These are phyloP conservation scores for Phoenix dactylifera DNA, from an alignment of 176 grass and related monocot genomes.

Conservation along the genomic window DNA sequence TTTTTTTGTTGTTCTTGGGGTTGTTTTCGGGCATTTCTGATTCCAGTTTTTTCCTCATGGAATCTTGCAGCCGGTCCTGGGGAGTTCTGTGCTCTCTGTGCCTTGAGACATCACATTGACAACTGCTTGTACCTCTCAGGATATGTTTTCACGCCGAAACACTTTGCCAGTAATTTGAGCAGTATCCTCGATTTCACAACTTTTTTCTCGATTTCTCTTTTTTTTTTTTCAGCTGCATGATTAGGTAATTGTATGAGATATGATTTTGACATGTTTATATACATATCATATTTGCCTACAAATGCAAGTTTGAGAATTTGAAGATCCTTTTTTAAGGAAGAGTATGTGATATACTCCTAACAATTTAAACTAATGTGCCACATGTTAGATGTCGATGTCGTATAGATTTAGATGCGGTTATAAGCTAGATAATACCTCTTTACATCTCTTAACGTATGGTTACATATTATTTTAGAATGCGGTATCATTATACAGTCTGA, in stretches of 20 bases:
- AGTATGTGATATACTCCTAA: too few relatives aligned
- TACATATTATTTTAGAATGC: too few relatives aligned
- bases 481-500: too few relatives aligned
- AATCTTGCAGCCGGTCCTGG: slow-evolving; percentile 36
- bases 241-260: background rate
- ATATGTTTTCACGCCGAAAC: slow-evolving; percentile 43
- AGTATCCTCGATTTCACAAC: slow-evolving; percentile 60
- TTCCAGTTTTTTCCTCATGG: background rate
- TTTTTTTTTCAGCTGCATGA: background rate
- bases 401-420: too few relatives aligned
- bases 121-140: slow-evolving; percentile 42
- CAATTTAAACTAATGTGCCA: too few relatives aligned
- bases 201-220: background rate
- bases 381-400: too few relatives aligned
- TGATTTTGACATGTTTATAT: background rate
- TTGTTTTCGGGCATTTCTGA: background rate
- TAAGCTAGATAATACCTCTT: too few relatives aligned
- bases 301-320: too few relatives aligned
- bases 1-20: too few relatives aligned
- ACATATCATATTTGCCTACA: too few relatives aligned
- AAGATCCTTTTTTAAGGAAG: too few relatives aligned
- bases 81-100: slow-evolving; percentile 75
- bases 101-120: slow-evolving; percentile 53
- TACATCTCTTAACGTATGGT: too few relatives aligned
- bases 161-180: slow-evolving; percentile 63